Evolutionary conservation across 176 grass and related monocot genomes (phyloP).

Genomic region (Zea luxurians): DNA sequence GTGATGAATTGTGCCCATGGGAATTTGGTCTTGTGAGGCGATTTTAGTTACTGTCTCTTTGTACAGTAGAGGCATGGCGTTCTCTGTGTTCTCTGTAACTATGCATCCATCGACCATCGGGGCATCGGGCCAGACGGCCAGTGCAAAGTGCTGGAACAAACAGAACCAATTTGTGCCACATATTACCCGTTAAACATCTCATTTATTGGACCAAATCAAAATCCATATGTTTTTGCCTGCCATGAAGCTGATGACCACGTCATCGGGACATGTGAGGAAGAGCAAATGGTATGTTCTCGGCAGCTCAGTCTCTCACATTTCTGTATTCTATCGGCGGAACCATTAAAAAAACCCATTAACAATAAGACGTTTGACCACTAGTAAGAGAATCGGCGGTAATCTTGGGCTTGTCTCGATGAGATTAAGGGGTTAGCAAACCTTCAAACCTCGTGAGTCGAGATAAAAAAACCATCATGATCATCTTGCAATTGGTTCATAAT

Average conservation of each 20-base stretch:
- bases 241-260: background rate
- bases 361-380: too few relatives aligned
- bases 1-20: constrained; percentile 37
- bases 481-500: too few relatives aligned
- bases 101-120: background rate
- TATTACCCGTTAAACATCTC: background rate
- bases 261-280: too few relatives aligned
- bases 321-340: too few relatives aligned
- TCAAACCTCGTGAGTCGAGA: too few relatives aligned
- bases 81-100: constrained; percentile 2
- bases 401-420: too few relatives aligned
- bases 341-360: too few relatives aligned
- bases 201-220: background rate
- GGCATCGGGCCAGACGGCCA: background rate
- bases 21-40: constrained; percentile 48
- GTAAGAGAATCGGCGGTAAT: too few relatives aligned
- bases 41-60: background rate
- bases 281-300: too few relatives aligned
- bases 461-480: too few relatives aligned
- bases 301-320: background rate
- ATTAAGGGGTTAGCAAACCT: too few relatives aligned
- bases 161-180: constrained; percentile 4
- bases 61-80: background rate
- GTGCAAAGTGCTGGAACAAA: background rate
- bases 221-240: background rate